Evolutionary conservation across 139 green algal species (phyloP).

Genomic region (Diplosphaera chodatii): DNA sequence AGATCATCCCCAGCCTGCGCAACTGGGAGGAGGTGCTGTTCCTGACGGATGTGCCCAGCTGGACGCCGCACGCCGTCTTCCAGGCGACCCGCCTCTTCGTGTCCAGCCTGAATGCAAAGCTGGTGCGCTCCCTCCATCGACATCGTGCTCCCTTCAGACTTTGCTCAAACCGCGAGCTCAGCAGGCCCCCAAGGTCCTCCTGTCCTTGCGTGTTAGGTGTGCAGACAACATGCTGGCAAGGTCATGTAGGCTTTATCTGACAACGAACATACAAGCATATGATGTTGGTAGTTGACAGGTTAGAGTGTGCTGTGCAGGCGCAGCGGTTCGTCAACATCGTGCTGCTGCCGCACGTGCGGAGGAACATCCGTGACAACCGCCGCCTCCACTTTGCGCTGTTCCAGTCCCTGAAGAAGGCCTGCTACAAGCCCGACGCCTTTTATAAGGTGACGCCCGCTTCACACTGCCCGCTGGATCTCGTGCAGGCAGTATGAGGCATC

Average conservation of each 20-base stretch:
- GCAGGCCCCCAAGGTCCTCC: no score
- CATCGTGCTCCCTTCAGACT: no score
- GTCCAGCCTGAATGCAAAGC: slow-evolving; percentile 87
- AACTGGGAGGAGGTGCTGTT: slow-evolving; percentile 98
- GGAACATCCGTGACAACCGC: slow-evolving; percentile 80
- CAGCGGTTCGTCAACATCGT: slow-evolving; percentile 94
- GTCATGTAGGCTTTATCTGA: no score
- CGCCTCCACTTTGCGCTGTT: slow-evolving; percentile 96
- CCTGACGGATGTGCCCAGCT: slow-evolving; percentile 82
- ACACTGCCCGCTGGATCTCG: no score
- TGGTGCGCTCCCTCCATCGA: slow-evolving; percentile 13
- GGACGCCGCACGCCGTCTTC: slow-evolving; percentile 84
- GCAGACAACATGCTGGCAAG: no score
- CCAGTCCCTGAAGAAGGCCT: slow-evolving; percentile 92
- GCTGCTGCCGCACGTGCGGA: slow-evolving; percentile 83
- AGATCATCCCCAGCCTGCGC: slow-evolving; percentile 85
- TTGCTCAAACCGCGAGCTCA: no score
- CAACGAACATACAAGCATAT: no score
- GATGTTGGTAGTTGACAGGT: no score
- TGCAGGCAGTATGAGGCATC: no score
- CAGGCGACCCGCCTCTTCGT: slow-evolving; percentile 93
- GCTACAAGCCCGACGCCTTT: slow-evolving; percentile 96
- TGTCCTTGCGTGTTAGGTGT: no score
- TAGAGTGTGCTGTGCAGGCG: slow-evolving; percentile 36
- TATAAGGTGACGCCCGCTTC: no score